A percentile compares a stretch with the other conserved stretches of the same genome.
These are phyloP conservation scores for Kalmanozyma brasiliensis DNA, from an alignment of 1,284 basidiomycete genomes.

Conservation along the genomic window DNA sequence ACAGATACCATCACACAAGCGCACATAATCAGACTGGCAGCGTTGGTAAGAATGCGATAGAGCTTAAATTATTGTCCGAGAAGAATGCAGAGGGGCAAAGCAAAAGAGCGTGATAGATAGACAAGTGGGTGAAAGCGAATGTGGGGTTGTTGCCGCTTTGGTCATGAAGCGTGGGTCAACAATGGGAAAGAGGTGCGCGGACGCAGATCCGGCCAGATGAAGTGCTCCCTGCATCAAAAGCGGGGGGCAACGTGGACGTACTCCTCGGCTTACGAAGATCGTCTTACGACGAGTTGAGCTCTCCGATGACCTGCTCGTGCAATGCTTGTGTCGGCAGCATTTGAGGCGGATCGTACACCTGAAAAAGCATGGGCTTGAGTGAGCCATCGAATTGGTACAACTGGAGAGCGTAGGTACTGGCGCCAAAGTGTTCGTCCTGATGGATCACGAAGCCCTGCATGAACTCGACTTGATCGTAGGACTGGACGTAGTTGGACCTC, in stretches of 20 bases:
- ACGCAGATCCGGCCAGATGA: no score
- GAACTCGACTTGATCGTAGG: constrained; percentile 52
- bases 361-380: constrained; percentile 52
- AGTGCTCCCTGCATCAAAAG: no score
- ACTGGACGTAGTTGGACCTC: constrained; percentile 49
- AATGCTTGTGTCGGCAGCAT: constrained; percentile 64
- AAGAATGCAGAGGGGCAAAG: constrained; percentile 7
- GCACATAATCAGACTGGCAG: background rate
- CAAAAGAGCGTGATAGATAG: constrained; percentile 8
- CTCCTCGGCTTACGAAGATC: no score
- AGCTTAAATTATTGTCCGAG: constrained; percentile 23
- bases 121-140: background rate
- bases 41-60: constrained; percentile 3
- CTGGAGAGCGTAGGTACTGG: constrained; percentile 41
- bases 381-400: constrained; percentile 55
- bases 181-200: background rate
- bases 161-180: background rate
- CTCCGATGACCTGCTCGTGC: constrained; percentile 28
- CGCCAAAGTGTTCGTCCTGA: constrained; percentile 27
- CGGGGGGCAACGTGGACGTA: no score
- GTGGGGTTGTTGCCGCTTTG: background rate
- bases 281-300: constrained; percentile 11
- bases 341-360: constrained; percentile 54
- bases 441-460: constrained; percentile 51
- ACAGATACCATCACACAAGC: no score